Evolutionary conservation across 169 alveolate species (phyloP), one percentile per base, ranked within the genome.

Genomic region (Cryptosporidium sp.): DNA sequence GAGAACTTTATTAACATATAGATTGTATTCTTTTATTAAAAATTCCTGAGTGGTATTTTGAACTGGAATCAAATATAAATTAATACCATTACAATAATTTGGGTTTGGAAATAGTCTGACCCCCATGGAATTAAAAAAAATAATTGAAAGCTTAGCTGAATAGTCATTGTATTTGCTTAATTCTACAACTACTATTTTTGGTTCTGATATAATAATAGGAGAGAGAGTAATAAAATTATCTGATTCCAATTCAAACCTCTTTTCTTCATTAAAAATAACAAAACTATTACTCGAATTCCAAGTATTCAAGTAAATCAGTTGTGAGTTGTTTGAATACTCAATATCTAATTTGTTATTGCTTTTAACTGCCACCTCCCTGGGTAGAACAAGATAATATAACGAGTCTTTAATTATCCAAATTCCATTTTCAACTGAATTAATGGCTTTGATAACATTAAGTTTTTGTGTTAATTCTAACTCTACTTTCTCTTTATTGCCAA

Each of bases 101-200:
- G 45, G 43, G 51, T 26, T 73, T 33, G 86, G 86, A 59, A 29
- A 62, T 59, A 80, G 7, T 10, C 26, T 18, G 21, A 80, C 39
- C 6, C 89, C 89, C 89, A 80, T 80, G 0, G 80, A 80, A 48
- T 80, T 80, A 35, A 80, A 26, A 14, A 65, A 16, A n/a, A 62
- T 3, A 62, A 80, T 0, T 29, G 89, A 80, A 48, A 80, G 51
- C 10, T 23, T 45, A 14, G 43, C 18, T 26, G 65, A 31, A 31
- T 26, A 33, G 23, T 39, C 62, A 21, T 33, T 33, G 23, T 62
- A 21, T 35, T 29, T 43, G 7, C 18, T 16, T 12, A 80, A 41
- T n/a, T 35, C 55, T 43, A 80, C 62, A 14, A 29, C 9, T 4
- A 37, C n/a, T 18, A 26, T 14, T 41, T 37, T 65, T 8, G 69